Percentiles rank a stretch among this genome's conserved stretches.
These are phyloP conservation scores for Quillaja saponaria DNA, from an alignment of 306 rosid genomes.

Conservation along the genomic window DNA sequence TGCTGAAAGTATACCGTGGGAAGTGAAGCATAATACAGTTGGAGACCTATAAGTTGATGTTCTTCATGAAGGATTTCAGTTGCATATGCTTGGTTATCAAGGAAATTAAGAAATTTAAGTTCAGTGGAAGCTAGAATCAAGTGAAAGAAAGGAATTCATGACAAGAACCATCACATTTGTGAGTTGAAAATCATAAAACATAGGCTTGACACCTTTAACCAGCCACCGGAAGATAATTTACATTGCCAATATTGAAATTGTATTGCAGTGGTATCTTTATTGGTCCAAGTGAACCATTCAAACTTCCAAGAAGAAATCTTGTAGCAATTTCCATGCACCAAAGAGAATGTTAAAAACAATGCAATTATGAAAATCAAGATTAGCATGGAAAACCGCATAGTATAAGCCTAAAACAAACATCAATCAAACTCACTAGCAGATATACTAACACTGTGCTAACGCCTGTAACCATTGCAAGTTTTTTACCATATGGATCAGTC, in stretches of 20 bases:
- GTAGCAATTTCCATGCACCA: conserved; percentile 89
- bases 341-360: conserved; percentile 75
- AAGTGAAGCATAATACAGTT: conserved; percentile 55
- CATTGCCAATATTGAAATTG: not conserved
- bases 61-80: conserved; percentile 68
- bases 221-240: no score
- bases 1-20: conserved; percentile 1
- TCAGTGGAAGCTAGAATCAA: no score
- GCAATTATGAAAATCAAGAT: conserved; percentile 22
- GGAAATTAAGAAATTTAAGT: conserved; percentile 17
- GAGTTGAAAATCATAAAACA: not conserved
- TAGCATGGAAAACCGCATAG: not conserved
- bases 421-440: not conserved
- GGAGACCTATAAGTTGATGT: conserved; percentile 76
- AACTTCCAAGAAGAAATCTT: conserved; percentile 82
- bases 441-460: conserved; percentile 49
- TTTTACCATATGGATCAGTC: conserved; percentile 88
- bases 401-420: conserved; percentile 7
- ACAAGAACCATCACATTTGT: no score
- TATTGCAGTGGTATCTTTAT: conserved; percentile 58
- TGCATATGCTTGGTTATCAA: conserved; percentile 75
- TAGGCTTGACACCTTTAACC: not conserved
- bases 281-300: conserved; percentile 84
- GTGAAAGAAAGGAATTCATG: no score
- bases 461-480: conserved; percentile 67